phyloP scores from a whole-genome alignment of 257 asterid species.

The Osmanthus fragrans region DNA sequence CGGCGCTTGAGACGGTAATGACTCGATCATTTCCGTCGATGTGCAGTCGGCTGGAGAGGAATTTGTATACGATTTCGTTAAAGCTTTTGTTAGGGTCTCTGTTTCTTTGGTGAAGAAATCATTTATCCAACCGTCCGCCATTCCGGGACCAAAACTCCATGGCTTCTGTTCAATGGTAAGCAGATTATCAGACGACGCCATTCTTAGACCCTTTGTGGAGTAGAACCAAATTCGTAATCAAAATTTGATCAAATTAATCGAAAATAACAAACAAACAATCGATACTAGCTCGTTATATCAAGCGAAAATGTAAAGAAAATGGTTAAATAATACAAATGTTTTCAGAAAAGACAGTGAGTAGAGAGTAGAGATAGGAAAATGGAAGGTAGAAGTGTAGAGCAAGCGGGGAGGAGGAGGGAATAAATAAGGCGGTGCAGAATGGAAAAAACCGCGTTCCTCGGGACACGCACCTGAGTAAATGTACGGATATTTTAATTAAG shows the following conservation, averaged over 20 bases:
- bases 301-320: background rate
- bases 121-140: slow-evolving; percentile 5
- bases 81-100: slow-evolving; percentile 15
- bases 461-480: slow-evolving; percentile 4
- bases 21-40: background rate
- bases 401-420: background rate
- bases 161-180: background rate
- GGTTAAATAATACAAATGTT: background rate
- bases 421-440: slow-evolving; percentile 10
- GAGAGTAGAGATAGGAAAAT: background rate
- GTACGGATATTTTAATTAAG: slow-evolving; percentile 2
- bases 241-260: background rate
- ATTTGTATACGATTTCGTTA: slow-evolving; percentile 1
- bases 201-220: background rate
- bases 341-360: background rate
- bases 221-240: background rate
- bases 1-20: background rate
- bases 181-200: slow-evolving; percentile 18
- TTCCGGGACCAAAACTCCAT: slow-evolving; percentile 7
- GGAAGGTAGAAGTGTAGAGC: background rate
- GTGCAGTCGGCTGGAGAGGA: background rate
- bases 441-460: slow-evolving; percentile 24
- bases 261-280: background rate
- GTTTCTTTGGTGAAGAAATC: slow-evolving; percentile 11
- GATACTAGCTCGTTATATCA: background rate